Conservation (phyloP, 345 rosid species). For the Cardamine chenopodiifolia region DNA sequence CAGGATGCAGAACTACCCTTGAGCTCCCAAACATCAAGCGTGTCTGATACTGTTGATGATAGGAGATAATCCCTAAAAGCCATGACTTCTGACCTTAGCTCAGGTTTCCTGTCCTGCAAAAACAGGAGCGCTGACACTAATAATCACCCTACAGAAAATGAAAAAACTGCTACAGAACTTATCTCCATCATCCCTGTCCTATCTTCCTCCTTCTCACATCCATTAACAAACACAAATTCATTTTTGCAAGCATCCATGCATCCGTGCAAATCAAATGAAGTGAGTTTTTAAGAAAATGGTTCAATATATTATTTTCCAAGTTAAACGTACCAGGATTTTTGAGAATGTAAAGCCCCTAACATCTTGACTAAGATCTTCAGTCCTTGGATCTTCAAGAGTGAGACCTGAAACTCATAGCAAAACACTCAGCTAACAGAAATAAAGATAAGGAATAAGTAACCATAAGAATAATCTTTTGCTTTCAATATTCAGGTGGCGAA, state of each 20-base stretch:
- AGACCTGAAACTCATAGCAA: slow-evolving; percentile 71
- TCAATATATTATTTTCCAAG: neutral
- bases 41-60: slow-evolving; percentile 89
- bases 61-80: slow-evolving; percentile 88
- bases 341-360: slow-evolving; percentile 99
- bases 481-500: slow-evolving; percentile 3
- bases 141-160: slow-evolving; percentile 26
- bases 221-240: slow-evolving; percentile 9
- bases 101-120: slow-evolving; percentile 89
- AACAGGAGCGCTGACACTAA: slow-evolving; percentile 17
- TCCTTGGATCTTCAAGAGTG: slow-evolving; percentile 92
- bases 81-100: slow-evolving; percentile 86
- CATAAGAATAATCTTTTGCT: neutral
- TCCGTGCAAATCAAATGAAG: slow-evolving; percentile 12
- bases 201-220: slow-evolving; percentile 8
- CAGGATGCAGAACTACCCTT: slow-evolving; percentile 60
- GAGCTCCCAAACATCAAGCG: slow-evolving; percentile 97
- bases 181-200: slow-evolving; percentile 3
- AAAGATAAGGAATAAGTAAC: slow-evolving; percentile 10
- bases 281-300: slow-evolving; percentile 11
- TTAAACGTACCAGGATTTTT: slow-evolving; percentile 76
- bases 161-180: neutral
- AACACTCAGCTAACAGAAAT: slow-evolving; percentile 15
- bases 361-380: slow-evolving; percentile 99
- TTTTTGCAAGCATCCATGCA: neutral